phyloP scores from a whole-genome alignment of 2,329 filamentous ascomycete species.

The Penicillium decumbens region DNA sequence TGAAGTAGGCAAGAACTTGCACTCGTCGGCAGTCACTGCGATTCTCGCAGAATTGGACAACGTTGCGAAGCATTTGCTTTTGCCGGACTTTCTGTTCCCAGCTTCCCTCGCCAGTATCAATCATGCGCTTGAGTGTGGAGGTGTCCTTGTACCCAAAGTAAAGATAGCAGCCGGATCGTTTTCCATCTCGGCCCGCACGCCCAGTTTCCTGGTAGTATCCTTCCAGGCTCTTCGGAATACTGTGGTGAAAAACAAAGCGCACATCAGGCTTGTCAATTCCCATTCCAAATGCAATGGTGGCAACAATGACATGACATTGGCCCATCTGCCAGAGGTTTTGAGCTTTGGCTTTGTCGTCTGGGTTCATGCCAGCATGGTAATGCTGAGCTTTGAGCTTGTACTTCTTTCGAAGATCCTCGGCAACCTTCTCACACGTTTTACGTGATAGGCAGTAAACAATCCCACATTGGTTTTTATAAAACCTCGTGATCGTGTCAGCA shows the following conservation, averaged over 20 bases:
- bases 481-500: conserved; percentile 58
- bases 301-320: conserved; percentile 80
- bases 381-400: conserved; percentile 69
- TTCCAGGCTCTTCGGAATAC: conserved; percentile 88
- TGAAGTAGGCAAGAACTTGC: conserved; percentile 91
- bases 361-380: conserved; percentile 77
- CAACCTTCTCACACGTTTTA: conserved; percentile 75
- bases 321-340: conserved; percentile 82
- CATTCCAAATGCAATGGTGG: conserved; percentile 98
- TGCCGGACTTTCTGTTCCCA: conserved; percentile 78
- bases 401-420: conserved; percentile 58
- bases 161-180: conserved; percentile 80
- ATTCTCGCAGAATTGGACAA: conserved; percentile 87
- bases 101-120: conserved; percentile 72
- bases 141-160: conserved; percentile 82
- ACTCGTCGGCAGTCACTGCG: conserved; percentile 78
- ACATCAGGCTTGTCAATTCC: conserved; percentile 99
- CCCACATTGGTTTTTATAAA: conserved; percentile 69
- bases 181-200: conserved; percentile 85
- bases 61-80: conserved; percentile 74
- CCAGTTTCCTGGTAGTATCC: conserved; percentile 99
- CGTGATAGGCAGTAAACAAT: conserved; percentile 92
- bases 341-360: conserved; percentile 63
- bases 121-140: conserved; percentile 69
- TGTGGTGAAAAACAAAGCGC: conserved; percentile 91